A percentile compares a stretch with the other conserved stretches of the same genome.
These are phyloP conservation scores for Penstemon eatonii DNA, from an alignment of 257 asterid species.

Conservation along the genomic window DNA sequence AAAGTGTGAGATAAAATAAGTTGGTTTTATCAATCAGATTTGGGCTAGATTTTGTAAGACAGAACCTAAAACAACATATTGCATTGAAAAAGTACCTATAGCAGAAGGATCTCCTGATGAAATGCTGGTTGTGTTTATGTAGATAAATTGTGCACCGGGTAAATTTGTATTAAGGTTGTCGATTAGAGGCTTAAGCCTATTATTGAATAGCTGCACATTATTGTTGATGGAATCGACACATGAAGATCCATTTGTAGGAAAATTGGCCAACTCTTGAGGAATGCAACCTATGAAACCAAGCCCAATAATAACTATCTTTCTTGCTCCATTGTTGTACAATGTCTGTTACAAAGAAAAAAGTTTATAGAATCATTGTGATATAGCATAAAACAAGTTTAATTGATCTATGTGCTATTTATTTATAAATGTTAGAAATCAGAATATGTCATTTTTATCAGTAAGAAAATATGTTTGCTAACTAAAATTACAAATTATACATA, in stretches of 20 bases:
- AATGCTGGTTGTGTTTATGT: slow-evolving; percentile 45
- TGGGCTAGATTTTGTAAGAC: not conserved
- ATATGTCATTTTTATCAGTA: too few species aligned
- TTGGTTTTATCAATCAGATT: too few species aligned
- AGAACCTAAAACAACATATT: not conserved
- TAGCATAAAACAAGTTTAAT: too few species aligned
- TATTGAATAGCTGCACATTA: slow-evolving; percentile 35
- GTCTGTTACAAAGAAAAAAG: slow-evolving; percentile 23
- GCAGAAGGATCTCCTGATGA: slow-evolving; percentile 28
- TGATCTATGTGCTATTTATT: too few species aligned
- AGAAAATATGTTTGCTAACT: too few species aligned
- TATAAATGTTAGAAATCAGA: too few species aligned
- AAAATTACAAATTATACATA: not conserved
- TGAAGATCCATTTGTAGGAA: slow-evolving; percentile 33
- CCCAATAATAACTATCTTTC: slow-evolving; percentile 55
- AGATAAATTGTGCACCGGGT: slow-evolving; percentile 40
- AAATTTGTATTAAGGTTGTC: slow-evolving; percentile 35
- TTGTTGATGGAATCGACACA: slow-evolving; percentile 47
- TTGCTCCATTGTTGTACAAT: slow-evolving; percentile 46
- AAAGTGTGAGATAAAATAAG: too few species aligned
- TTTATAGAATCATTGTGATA: too few species aligned
- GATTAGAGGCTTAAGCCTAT: slow-evolving; percentile 36
- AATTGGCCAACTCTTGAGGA: slow-evolving; percentile 29
- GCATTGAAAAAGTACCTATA: slow-evolving; percentile 27
- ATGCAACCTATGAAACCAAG: slow-evolving; percentile 46